Conservation (phyloP, 2,329 filamentous ascomycete species). For the Fusarium pseudoanthophilum region DNA sequence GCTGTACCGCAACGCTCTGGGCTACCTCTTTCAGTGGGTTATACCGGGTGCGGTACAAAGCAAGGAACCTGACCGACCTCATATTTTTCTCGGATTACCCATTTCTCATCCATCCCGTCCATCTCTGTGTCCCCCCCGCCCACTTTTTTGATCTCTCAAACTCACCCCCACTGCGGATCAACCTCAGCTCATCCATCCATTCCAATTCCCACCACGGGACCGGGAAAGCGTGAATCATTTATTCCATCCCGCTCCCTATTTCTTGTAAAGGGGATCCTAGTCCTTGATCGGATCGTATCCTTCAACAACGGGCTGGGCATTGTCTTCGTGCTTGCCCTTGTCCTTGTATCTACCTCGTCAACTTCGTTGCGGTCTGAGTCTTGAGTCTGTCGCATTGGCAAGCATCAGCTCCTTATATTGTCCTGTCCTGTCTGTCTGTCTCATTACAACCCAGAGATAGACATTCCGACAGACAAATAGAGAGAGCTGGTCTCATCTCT, state of each 20-base stretch:
- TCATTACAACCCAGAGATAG: constrained; percentile 20
- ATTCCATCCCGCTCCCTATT: constrained; percentile 12
- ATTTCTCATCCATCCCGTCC: neutral
- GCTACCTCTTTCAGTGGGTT: constrained; percentile 25
- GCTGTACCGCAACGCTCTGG: constrained; percentile 29
- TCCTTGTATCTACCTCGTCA: constrained; percentile 12
- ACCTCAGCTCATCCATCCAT: constrained; percentile 33
- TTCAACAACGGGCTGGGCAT: constrained; percentile 24
- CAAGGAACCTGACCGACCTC: constrained; percentile 23
- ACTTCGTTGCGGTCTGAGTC: constrained; percentile 21
- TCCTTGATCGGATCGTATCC: constrained; percentile 23
- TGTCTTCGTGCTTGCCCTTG: constrained; percentile 11
- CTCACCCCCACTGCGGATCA: constrained; percentile 34
- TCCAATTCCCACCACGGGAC: constrained; percentile 35
- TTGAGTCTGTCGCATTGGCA: constrained; percentile 16
- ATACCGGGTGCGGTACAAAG: constrained; percentile 4
- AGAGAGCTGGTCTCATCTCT: constrained; percentile 43
- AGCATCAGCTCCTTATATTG: constrained; percentile 12
- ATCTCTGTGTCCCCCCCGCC: neutral
- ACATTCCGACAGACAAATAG: constrained; percentile 13
- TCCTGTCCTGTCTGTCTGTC: constrained; percentile 6
- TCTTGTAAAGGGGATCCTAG: constrained; percentile 32
- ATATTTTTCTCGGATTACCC: constrained; percentile 9
- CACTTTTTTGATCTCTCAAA: constrained; percentile 16
- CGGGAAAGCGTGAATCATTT: constrained; percentile 38